Evolutionary conservation across 352 stramenopile species (phyloP).

Genomic region (Pythium sp.): DNA sequence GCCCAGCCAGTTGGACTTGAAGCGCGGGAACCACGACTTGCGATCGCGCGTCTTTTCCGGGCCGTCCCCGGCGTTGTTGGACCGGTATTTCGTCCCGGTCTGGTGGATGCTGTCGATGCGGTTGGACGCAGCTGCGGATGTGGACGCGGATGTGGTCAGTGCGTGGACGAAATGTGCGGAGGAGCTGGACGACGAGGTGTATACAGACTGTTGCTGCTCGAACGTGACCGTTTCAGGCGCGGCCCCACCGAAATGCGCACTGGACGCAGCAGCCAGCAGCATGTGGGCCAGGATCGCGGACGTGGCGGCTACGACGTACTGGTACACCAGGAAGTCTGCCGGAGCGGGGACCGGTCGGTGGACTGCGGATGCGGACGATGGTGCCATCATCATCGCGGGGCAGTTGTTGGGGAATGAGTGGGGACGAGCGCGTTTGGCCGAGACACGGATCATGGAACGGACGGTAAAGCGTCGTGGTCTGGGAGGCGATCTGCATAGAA

Average conservation of each 20-base stretch:
- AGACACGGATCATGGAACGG: constrained; percentile 10
- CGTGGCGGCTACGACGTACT: constrained; percentile 11
- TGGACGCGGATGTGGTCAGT: not conserved
- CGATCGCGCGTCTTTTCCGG: constrained; percentile 86
- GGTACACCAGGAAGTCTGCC: not conserved
- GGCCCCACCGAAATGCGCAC: constrained; percentile 8
- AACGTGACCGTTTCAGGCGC: not conserved
- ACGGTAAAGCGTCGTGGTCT: not conserved
- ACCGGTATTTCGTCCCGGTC: constrained; percentile 59
- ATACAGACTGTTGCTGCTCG: not conserved
- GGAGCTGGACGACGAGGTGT: not conserved
- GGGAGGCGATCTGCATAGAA: not conserved
- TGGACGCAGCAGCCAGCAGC: not conserved
- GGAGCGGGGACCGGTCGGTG: not conserved
- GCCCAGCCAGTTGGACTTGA: constrained; percentile 87
- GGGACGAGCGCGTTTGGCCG: constrained; percentile 15
- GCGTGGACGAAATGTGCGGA: not conserved
- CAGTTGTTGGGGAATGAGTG: not conserved
- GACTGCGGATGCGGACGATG: not conserved
- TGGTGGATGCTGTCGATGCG: constrained; percentile 45
- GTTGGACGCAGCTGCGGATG: not conserved
- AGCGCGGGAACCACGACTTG: constrained; percentile 86
- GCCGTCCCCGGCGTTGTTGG: constrained; percentile 71
- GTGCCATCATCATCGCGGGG: not conserved
- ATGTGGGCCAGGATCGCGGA: constrained; percentile 9